These are phyloP conservation scores for Alternaria burnsii DNA, from an alignment of 2,329 filamentous ascomycete genomes.

Conservation along the genomic window DNA sequence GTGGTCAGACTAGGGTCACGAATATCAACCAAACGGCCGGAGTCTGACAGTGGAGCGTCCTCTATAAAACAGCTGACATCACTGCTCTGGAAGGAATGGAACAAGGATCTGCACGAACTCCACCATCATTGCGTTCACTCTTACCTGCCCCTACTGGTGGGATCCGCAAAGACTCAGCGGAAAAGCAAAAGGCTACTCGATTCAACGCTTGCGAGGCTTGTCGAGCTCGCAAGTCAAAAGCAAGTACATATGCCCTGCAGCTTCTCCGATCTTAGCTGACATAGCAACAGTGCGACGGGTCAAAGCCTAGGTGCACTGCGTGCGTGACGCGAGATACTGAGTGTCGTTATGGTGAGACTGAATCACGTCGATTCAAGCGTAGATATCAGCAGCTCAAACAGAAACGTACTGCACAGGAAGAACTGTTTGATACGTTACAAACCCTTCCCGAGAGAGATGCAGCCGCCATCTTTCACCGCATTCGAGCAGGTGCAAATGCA, in stretches of 20 bases:
- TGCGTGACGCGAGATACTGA: constrained; percentile 12
- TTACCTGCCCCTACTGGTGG: constrained; percentile 11
- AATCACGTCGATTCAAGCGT: constrained; percentile 15
- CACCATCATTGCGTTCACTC: constrained; percentile 11
- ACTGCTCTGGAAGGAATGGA: constrained; percentile 4
- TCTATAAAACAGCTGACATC: not conserved
- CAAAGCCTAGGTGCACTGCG: constrained; percentile 14
- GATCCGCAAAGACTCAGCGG: not conserved
- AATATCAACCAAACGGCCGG: not conserved
- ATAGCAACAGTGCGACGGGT: constrained; percentile 16
- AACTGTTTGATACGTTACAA: constrained; percentile 20
- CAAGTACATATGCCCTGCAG: not conserved
- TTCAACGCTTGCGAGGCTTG: constrained; percentile 19
- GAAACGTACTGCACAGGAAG: constrained; percentile 18
- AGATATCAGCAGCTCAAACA: constrained; percentile 15
- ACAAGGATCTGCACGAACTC: not conserved
- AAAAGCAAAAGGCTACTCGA: constrained; percentile 2
- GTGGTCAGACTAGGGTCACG: not conserved
- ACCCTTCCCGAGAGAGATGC: constrained; percentile 22
- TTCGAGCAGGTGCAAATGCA: constrained; percentile 24
- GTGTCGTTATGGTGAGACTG: constrained; percentile 16
- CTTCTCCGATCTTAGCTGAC: not conserved
- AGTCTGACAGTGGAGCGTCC: not conserved
- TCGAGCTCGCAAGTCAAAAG: constrained; percentile 21
- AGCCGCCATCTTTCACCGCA: constrained; percentile 18